Conservation (phyloP, 2,329 filamentous ascomycete genomes). For the Hirsutella thompsonii region DNA sequence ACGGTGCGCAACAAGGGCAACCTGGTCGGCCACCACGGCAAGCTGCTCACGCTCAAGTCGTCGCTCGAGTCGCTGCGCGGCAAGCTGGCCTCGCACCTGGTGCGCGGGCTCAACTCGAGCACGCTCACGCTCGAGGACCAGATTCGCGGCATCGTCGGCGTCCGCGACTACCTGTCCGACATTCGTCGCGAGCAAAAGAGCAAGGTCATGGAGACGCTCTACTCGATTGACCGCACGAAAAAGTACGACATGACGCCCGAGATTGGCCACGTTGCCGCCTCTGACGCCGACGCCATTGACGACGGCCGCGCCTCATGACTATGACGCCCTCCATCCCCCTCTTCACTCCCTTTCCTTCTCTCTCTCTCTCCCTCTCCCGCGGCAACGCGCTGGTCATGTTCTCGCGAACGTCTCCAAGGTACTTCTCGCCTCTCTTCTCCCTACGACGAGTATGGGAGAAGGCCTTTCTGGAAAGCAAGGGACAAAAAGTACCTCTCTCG, state of each 20-base stretch:
- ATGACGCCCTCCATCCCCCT: neutral
- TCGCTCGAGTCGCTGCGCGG: conserved; percentile 74
- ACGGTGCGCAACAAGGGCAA: conserved; percentile 81
- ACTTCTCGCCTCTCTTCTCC: too few species aligned
- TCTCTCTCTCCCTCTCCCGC: too few species aligned
- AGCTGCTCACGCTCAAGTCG: conserved; percentile 70
- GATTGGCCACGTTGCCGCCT: conserved; percentile 15
- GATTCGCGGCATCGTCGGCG: conserved; percentile 68
- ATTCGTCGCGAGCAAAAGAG: conserved; percentile 71
- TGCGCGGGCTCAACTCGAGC: conserved; percentile 54
- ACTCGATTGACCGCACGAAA: conserved; percentile 7
- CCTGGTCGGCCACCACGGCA: conserved; percentile 75
- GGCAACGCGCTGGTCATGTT: too few species aligned
- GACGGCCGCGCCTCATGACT: neutral
- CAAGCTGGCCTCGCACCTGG: conserved; percentile 74
- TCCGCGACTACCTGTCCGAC: conserved; percentile 62
- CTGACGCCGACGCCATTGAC: neutral
- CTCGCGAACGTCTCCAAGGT: too few species aligned
- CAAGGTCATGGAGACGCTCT: conserved; percentile 65
- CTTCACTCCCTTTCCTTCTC: neutral
- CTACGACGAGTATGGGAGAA: too few species aligned
- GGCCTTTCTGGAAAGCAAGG: too few species aligned
- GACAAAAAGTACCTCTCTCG: neutral
- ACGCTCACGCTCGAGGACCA: conserved; percentile 73
- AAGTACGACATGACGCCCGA: conserved; percentile 3